A percentile compares a stretch with the other conserved stretches of the same genome.
Conservation (phyloP, 148 eudicot species). For the Amaranthus hypochondriacus region DNA sequence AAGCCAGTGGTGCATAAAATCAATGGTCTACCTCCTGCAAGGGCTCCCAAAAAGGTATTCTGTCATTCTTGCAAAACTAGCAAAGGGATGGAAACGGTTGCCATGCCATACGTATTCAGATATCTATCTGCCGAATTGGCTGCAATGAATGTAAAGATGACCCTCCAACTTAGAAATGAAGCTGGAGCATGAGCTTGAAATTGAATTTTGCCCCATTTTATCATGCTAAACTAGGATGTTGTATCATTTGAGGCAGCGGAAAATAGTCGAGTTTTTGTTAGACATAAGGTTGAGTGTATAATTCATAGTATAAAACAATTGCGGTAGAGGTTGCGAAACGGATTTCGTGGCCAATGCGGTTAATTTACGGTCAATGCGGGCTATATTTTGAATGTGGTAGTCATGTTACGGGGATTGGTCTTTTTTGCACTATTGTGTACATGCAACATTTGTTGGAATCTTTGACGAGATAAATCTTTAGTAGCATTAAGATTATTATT, state of each 20-base stretch:
- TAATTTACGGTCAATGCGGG: no score
- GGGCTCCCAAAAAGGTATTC: slow-evolving; percentile 56
- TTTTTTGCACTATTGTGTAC: no score
- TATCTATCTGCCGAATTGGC: slow-evolving; percentile 88
- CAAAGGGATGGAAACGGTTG: slow-evolving; percentile 91
- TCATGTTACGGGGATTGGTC: no score
- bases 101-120: slow-evolving; percentile 91
- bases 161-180: slow-evolving; percentile 56
- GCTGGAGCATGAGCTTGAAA: slow-evolving; percentile 31
- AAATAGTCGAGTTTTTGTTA: neutral
- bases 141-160: slow-evolving; percentile 87
- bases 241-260: neutral
- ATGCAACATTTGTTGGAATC: no score
- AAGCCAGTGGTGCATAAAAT: slow-evolving; percentile 43
- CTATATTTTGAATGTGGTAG: no score
- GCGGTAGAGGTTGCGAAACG: no score
- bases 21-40: slow-evolving; percentile 55
- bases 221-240: no score
- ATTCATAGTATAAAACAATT: no score
- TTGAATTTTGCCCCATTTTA: neutral
- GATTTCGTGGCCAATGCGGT: no score
- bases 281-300: neutral
- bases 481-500: no score
- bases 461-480: no score
- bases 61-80: slow-evolving; percentile 70